These are phyloP conservation scores for Astrothelium macrocarpum DNA, from an alignment of 495 filamentous ascomycete genomes.

Conservation along the genomic window DNA sequence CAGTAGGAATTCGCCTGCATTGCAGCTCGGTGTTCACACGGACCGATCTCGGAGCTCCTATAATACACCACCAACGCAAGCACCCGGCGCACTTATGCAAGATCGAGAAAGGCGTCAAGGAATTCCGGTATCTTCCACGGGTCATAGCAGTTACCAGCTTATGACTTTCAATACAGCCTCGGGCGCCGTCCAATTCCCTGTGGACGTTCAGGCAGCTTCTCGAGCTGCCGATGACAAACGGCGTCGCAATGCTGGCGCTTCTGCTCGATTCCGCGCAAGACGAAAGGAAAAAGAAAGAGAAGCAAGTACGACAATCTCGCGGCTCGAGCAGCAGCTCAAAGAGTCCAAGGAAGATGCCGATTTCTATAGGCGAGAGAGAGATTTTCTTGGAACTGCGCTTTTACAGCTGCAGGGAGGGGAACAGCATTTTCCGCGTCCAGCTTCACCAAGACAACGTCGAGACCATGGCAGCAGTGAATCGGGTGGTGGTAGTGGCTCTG, in stretches of 20 bases:
- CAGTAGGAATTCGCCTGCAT: constrained; percentile 15
- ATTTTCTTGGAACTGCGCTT: constrained; percentile 28
- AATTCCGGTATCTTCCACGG: constrained; percentile 31
- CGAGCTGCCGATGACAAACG: constrained; percentile 34
- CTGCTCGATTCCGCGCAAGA: constrained; percentile 75
- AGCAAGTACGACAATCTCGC: constrained; percentile 53
- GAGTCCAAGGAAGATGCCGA: constrained; percentile 33
- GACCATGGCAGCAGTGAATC: neutral
- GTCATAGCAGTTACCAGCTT: constrained; percentile 31
- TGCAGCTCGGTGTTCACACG: constrained; percentile 5
- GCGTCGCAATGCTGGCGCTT: constrained; percentile 79
- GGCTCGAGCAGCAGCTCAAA: constrained; percentile 49
- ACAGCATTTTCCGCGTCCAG: constrained; percentile 29
- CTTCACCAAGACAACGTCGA: constrained; percentile 22
- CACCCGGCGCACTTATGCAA: neutral
- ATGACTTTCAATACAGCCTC: constrained; percentile 31
- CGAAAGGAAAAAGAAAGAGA: constrained; percentile 84
- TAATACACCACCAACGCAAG: constrained; percentile 1
- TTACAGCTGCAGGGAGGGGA: constrained; percentile 24
- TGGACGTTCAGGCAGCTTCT: constrained; percentile 35
- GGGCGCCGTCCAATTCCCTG: constrained; percentile 33
- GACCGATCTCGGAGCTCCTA: neutral
- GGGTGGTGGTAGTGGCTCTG: neutral
- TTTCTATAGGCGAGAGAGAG: constrained; percentile 33
- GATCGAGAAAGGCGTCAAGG: constrained; percentile 19